phyloP scores from a whole-genome alignment of 495 filamentous ascomycete species.

The Ramalina intermedia region DNA sequence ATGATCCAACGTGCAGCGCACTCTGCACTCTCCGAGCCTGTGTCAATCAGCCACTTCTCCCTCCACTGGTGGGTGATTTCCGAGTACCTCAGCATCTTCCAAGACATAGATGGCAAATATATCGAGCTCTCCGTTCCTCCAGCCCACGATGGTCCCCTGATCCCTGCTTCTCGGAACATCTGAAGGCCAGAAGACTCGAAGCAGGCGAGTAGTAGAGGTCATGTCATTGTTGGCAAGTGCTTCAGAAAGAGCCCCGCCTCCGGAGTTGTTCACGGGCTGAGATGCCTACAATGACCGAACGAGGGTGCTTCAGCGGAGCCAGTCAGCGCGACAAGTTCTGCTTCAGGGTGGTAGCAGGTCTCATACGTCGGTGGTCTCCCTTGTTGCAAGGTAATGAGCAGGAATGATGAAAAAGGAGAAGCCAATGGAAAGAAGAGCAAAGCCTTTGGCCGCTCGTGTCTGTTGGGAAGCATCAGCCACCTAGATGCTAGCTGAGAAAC shows the following conservation, averaged over 20 bases:
- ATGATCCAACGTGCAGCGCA: conserved; percentile 68
- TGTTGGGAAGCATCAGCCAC: conserved; percentile 14
- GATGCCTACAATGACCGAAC: conserved; percentile 65
- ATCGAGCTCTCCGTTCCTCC: conserved; percentile 85
- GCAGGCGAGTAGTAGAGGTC: conserved; percentile 67
- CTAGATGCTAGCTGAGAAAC: too few relatives aligned
- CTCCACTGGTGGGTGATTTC: conserved; percentile 6
- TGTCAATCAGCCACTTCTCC: neutral
- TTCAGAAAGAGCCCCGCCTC: conserved; percentile 84
- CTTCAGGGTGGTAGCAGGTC: neutral
- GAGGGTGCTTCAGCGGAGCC: conserved; percentile 53
- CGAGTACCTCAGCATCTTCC: conserved; percentile 71
- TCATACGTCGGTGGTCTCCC: conserved; percentile 49
- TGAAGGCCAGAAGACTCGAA: conserved; percentile 96
- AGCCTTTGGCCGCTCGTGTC: conserved; percentile 61
- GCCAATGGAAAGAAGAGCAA: conserved; percentile 57
- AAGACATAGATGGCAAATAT: conserved; percentile 79
- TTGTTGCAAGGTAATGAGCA: conserved; percentile 54
- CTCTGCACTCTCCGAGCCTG: conserved; percentile 68
- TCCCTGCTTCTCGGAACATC: conserved; percentile 59
- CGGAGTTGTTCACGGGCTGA: conserved; percentile 92
- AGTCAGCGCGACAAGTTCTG: neutral
- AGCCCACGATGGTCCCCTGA: conserved; percentile 82
- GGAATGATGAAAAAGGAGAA: conserved; percentile 65
- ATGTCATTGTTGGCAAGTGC: conserved; percentile 67